These are phyloP conservation scores for Scedosporium dehoogii DNA, from an alignment of 2,329 filamentous ascomycete species.

Conservation along the genomic window DNA sequence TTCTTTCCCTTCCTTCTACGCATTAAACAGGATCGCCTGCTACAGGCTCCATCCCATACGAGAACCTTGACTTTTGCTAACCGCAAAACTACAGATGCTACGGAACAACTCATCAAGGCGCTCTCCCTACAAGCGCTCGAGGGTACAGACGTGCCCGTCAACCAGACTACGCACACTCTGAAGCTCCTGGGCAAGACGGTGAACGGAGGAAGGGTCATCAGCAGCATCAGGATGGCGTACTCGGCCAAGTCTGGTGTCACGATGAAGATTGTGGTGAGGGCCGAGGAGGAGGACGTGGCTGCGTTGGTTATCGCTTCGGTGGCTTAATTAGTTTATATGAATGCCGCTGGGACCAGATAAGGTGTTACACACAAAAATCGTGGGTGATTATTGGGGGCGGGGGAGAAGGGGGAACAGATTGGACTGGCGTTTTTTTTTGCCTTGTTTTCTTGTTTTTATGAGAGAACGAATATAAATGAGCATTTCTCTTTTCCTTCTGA, in stretches of 20 bases:
- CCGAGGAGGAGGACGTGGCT: conserved; percentile 88
- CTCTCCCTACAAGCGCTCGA: conserved; percentile 90
- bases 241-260: conserved; percentile 89
- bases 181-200: conserved; percentile 96
- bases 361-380: neutral
- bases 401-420: neutral
- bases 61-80: neutral
- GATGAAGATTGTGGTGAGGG: conserved; percentile 85
- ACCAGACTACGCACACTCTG: conserved; percentile 82
- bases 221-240: conserved; percentile 84
- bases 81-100: conserved; percentile 56
- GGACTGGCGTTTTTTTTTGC: neutral
- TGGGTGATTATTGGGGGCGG: neutral
- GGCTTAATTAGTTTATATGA: conserved; percentile 41
- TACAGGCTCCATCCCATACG: no score
- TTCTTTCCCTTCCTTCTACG: neutral
- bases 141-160: conserved; percentile 83
- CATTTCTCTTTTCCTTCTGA: neutral
- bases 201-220: conserved; percentile 78
- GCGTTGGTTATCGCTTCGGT: conserved; percentile 75
- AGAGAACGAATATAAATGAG: conserved; percentile 2
- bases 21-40: no score
- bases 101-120: conserved; percentile 76
- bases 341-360: neutral
- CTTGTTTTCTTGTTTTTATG: neutral